A percentile compares a stretch with the other conserved stretches of the same genome.
These are phyloP conservation scores for Citrullus colocynthis DNA, from an alignment of 306 rosid genomes.

Conservation along the genomic window DNA sequence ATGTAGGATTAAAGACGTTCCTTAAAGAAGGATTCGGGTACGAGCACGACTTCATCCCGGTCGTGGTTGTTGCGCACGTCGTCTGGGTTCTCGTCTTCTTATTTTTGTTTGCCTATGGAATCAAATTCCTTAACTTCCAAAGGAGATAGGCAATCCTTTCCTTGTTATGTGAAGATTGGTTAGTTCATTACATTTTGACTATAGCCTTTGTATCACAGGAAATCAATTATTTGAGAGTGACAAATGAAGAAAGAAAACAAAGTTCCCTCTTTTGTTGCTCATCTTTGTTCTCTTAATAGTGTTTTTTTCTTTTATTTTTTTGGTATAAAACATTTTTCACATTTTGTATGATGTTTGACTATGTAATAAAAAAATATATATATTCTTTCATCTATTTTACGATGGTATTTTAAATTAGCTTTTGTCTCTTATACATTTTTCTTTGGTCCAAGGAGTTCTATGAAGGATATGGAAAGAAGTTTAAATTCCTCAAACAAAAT, in stretches of 20 bases:
- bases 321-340: too few relatives aligned
- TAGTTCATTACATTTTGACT: not conserved
- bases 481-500: too few relatives aligned
- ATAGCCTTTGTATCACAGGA: not conserved
- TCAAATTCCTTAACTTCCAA: conserved; percentile 53
- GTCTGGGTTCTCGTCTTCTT: conserved; percentile 33
- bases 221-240: not conserved
- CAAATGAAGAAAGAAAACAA: not conserved
- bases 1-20: conserved; percentile 19
- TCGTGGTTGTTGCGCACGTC: conserved; percentile 30
- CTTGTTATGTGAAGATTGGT: not conserved
- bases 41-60: conserved; percentile 32
- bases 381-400: too few relatives aligned
- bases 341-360: not conserved
- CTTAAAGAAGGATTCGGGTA: conserved; percentile 29
- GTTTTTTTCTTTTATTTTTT: too few relatives aligned
- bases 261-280: not conserved
- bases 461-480: too few relatives aligned
- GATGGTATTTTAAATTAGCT: too few relatives aligned
- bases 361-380: not conserved
- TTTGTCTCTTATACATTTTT: too few relatives aligned
- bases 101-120: conserved; percentile 53
- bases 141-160: conserved; percentile 19
- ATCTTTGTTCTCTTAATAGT: not conserved
- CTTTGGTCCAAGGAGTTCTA: too few relatives aligned